Base-by-base conservation (phyloP, 2,329 filamentous ascomycete genomes). In the Corniculantispora saksenae region DNA sequence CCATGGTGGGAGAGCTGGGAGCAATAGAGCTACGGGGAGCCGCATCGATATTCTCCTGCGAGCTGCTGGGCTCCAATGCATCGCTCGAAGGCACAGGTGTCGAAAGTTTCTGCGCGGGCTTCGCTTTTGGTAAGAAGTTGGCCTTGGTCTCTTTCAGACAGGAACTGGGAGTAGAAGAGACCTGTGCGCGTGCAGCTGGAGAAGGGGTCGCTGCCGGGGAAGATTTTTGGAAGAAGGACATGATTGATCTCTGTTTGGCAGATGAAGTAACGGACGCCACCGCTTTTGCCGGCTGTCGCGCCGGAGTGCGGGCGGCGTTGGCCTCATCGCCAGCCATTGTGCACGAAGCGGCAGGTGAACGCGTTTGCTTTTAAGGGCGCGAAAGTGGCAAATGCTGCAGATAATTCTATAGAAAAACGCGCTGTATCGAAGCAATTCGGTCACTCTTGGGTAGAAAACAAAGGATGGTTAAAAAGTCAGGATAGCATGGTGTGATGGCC, bases 31-130 rank as follows among this genome's bases (percentile, higher is more conserved):
- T 72, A 69, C 50, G 75, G 76, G 65, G 79, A 78, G 68, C 79
- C 71, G 56, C 64, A 63, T 81, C 81, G 64, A 86, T 82, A 67
- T 90, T 89, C 70, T 91, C 87, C 68, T 91, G 88, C 0, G 89
- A 90, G 75, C 88, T 91, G 1, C 84, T 82, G 25, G 88, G 88
- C 61, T 90, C 87, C 29, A 87, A 76, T 43, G 84, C 85, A 77
- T 96, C 92, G 77, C 93, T 96, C 76, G 92, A 97, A 6, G 93
- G 90, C 7, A 90, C 85, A 5, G 93, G 92, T 0, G 92, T 94
- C 66, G 89, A 72, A 53, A 76, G 72, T 66, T 77, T 78, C 47
- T 65, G 61, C 1, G 71, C 61, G 7, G 69, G 45, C 61, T 68
- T 79, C 66, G 67, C 61, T 68, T 70, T 72, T 65, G 77, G 77